A percentile compares a stretch with the other conserved stretches of the same genome.
These are phyloP conservation scores for Alectoria sarmentosa DNA, from an alignment of 495 filamentous ascomycete species.

Conservation along the genomic window DNA sequence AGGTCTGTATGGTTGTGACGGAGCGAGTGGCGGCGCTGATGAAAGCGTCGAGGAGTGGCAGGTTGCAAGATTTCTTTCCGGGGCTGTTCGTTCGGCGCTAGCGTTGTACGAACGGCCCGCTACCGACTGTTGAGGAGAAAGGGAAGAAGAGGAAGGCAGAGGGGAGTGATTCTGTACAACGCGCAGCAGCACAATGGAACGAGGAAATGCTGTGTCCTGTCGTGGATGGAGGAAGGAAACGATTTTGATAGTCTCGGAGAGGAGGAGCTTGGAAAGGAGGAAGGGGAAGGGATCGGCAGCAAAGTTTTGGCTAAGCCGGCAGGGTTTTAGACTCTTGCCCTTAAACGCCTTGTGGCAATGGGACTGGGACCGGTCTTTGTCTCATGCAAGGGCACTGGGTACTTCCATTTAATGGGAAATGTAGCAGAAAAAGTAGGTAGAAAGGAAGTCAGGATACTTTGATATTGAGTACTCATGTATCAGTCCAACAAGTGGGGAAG, in stretches of 20 bases:
- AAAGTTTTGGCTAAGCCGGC: not conserved
- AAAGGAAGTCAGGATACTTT: not conserved
- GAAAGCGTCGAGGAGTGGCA: constrained; percentile 11
- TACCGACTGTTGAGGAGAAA: not conserved
- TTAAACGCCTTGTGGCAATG: too few relatives aligned
- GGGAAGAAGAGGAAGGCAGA: not conserved
- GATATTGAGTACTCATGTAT: too few relatives aligned
- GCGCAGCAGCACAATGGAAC: not conserved
- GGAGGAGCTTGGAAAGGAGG: constrained; percentile 8
- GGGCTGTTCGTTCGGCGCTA: constrained; percentile 11
- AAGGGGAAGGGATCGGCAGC: constrained; percentile 9
- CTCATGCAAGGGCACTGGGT: not conserved
- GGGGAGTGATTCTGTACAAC: not conserved
- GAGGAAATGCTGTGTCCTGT: not conserved
- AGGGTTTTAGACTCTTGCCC: not conserved
- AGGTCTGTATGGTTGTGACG: not conserved
- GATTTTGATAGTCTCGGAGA: not conserved
- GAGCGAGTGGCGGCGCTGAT: constrained; percentile 1
- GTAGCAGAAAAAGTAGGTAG: not conserved
- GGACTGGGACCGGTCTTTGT: not conserved
- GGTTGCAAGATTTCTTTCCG: constrained; percentile 3
- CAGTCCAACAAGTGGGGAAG: too few relatives aligned
- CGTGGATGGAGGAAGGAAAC: not conserved
- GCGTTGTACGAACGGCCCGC: constrained; percentile 4
- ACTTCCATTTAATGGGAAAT: not conserved